These are phyloP conservation scores for Cutaneotrichosporon curvatum DNA, from an alignment of 1,284 basidiomycete genomes.

Conservation along the genomic window DNA sequence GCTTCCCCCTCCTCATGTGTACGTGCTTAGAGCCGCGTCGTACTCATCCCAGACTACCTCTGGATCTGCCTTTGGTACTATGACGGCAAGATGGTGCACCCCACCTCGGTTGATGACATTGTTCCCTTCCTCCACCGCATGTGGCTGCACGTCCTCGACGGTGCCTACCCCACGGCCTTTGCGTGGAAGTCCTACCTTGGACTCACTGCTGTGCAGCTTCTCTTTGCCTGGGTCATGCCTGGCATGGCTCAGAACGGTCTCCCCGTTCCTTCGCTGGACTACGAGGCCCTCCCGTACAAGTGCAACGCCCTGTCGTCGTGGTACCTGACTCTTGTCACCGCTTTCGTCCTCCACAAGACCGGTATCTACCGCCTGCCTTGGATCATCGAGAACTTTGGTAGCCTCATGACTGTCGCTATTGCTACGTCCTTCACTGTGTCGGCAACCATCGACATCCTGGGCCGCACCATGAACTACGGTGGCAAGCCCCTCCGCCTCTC, in stretches of 20 bases:
- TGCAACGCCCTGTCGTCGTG: constrained; percentile 88
- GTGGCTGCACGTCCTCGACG: constrained; percentile 76
- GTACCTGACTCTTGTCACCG: constrained; percentile 76
- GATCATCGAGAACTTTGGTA: constrained; percentile 95
- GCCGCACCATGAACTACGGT: constrained; percentile 56
- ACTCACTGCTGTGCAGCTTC: constrained; percentile 80
- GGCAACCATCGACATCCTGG: constrained; percentile 69
- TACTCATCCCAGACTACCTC: constrained; percentile 85
- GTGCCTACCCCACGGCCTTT: constrained; percentile 81
- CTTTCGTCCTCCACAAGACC: constrained; percentile 68
- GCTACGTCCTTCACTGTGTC: constrained; percentile 81
- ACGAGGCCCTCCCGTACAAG: constrained; percentile 90
- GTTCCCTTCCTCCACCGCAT: constrained; percentile 72
- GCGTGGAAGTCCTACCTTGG: constrained; percentile 85
- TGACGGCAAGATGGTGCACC: constrained; percentile 76
- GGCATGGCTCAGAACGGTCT: constrained; percentile 78
- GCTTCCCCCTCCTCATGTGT: constrained; percentile 63
- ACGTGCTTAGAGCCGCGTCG: constrained; percentile 13
- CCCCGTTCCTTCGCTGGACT: constrained; percentile 81
- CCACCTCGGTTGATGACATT: constrained; percentile 64
- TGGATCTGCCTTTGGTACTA: constrained; percentile 98
- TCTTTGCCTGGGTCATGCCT: constrained; percentile 83
- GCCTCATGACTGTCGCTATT: constrained; percentile 93
- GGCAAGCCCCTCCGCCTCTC: constrained; percentile 84
- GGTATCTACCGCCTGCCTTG: constrained; percentile 83